phyloP scores from a whole-genome alignment of 805 yeast genomes.

The Hanseniaspora clermontiae region DNA sequence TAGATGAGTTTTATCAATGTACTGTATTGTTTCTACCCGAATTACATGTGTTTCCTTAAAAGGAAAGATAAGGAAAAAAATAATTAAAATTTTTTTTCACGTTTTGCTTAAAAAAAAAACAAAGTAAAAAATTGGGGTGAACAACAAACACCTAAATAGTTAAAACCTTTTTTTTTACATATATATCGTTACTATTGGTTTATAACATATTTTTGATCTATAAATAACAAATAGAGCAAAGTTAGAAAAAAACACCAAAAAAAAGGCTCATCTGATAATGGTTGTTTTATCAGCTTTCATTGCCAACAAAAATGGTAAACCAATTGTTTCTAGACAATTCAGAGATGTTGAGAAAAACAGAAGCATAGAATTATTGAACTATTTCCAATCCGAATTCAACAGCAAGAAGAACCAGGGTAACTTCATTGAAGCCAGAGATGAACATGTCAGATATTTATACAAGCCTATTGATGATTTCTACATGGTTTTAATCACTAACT shows the following conservation, averaged over 20 bases:
- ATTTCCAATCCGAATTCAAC: slow-evolving; percentile 68
- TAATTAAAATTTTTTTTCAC: neutral
- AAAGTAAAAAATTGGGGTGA: neutral
- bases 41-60: neutral
- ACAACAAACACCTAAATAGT: neutral
- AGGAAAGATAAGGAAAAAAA: neutral
- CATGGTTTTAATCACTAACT: slow-evolving; percentile 80
- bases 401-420: slow-evolving; percentile 70
- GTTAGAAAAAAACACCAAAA: neutral
- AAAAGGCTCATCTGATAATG: slow-evolving; percentile 24
- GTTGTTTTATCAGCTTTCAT: slow-evolving; percentile 87
- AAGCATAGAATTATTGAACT: slow-evolving; percentile 72
- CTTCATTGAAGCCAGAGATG: slow-evolving; percentile 64
- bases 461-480: slow-evolving; percentile 92
- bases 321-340: slow-evolving; percentile 85
- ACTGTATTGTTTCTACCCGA: neutral
- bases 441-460: slow-evolving; percentile 80
- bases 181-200: neutral
- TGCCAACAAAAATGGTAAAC: slow-evolving; percentile 86
- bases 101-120: neutral
- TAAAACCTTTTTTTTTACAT: neutral
- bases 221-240: neutral
- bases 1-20: neutral
- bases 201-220: neutral
- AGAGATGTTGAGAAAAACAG: slow-evolving; percentile 71